A percentile compares a stretch with the other conserved stretches of the same genome.
Evolutionary conservation across 345 rosid genomes (phyloP).

Genomic region (Linum lewisii): DNA sequence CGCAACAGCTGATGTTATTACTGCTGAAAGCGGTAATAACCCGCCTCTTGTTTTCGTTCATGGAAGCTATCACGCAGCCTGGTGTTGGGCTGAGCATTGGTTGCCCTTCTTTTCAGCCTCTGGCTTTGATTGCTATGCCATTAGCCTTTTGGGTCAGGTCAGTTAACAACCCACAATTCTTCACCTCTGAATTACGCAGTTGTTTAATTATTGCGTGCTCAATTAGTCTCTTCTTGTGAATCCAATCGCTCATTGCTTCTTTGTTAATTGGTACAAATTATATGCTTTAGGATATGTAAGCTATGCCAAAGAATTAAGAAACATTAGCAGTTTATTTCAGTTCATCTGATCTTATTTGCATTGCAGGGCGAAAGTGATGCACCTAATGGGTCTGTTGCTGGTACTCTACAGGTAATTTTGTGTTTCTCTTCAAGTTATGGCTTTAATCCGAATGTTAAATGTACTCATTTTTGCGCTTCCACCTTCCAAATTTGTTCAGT

Average conservation of each 20-base stretch:
- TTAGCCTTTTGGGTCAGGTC: conserved; percentile 82
- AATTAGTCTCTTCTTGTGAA: background rate
- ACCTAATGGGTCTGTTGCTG: conserved; percentile 54
- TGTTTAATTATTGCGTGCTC: background rate
- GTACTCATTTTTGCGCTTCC: conserved; percentile 13
- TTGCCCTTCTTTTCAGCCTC: conserved; percentile 65
- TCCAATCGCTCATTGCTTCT: too few relatives aligned
- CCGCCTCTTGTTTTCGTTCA: conserved; percentile 79
- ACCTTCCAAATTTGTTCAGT: conserved; percentile 31
- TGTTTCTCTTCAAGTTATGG: conserved; percentile 2
- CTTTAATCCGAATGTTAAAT: background rate
- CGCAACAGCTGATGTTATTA: background rate
- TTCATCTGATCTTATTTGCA: background rate
- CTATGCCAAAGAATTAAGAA: too few relatives aligned
- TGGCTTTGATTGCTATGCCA: conserved; percentile 76
- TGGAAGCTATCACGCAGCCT: conserved; percentile 94
- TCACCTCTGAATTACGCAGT: background rate
- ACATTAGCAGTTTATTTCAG: background rate
- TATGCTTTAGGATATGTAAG: background rate
- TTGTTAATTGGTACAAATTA: too few relatives aligned
- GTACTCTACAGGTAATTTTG: conserved; percentile 61
- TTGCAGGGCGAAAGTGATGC: conserved; percentile 84
- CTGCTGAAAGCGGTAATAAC: conserved; percentile 4
- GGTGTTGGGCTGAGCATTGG: conserved; percentile 98
- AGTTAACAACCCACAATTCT: conserved; percentile 2